Percentiles rank a stretch among this genome's conserved stretches.
Conservation (phyloP, 2,329 filamentous ascomycete species). For the Periconia sp. region DNA sequence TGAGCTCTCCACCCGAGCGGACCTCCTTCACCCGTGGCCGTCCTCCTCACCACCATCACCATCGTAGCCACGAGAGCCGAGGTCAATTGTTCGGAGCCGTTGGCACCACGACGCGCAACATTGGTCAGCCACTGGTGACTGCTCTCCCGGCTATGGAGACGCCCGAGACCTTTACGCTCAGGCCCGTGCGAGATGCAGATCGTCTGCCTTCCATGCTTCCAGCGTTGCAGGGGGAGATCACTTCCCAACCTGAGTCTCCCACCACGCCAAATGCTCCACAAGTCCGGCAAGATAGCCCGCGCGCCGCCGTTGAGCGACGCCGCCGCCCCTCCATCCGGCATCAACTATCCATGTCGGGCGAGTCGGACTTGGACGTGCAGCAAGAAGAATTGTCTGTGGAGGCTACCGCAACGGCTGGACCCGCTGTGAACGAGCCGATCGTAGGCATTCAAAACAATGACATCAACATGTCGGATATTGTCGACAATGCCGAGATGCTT, state of each 20-base stretch:
- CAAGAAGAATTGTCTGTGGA: slow-evolving; percentile 84
- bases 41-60: slow-evolving; percentile 57
- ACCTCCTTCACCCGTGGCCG: slow-evolving; percentile 67
- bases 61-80: slow-evolving; percentile 56
- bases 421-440: slow-evolving; percentile 70
- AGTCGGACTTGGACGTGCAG: slow-evolving; percentile 79
- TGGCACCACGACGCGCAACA: slow-evolving; percentile 48
- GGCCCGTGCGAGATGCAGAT: slow-evolving; percentile 84
- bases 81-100: slow-evolving; percentile 36
- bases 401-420: slow-evolving; percentile 75
- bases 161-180: slow-evolving; percentile 73
- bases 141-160: slow-evolving; percentile 71
- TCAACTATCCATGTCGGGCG: slow-evolving; percentile 83
- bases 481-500: slow-evolving; percentile 80
- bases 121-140: slow-evolving; percentile 71
- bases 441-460: slow-evolving; percentile 78
- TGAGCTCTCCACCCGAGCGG: slow-evolving; percentile 75
- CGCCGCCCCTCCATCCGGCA: slow-evolving; percentile 86
- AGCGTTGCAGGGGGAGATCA: slow-evolving; percentile 69
- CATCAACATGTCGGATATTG: slow-evolving; percentile 87
- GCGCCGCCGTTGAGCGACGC: slow-evolving; percentile 57
- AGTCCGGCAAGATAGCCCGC: slow-evolving; percentile 44
- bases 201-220: slow-evolving; percentile 84
- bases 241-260: slow-evolving; percentile 82
- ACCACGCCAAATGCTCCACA: slow-evolving; percentile 50